A percentile compares a stretch with the other conserved stretches of the same genome.
phyloP scores from a whole-genome alignment of 148 eudicot species.

The Beta vulgaris region DNA sequence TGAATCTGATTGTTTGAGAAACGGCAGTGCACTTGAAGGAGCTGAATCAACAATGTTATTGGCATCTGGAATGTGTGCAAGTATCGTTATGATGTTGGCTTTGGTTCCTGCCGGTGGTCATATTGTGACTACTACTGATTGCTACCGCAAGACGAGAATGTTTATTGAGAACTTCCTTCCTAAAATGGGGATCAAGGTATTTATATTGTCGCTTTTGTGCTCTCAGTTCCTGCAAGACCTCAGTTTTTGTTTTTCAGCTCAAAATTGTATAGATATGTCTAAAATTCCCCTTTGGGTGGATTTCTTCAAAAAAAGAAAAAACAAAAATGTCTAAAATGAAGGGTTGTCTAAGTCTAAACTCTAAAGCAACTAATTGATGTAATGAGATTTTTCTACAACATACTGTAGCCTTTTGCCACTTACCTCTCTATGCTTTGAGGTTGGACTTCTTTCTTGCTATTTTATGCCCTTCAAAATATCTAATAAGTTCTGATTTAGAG shows the following conservation, averaged over 20 bases:
- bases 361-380: too few species aligned
- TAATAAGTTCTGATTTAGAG: not conserved
- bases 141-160: constrained; percentile 82
- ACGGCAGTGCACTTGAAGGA: constrained; percentile 86
- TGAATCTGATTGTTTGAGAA: constrained; percentile 9
- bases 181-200: constrained; percentile 89
- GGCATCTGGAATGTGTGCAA: constrained; percentile 98
- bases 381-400: not conserved
- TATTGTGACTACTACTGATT: constrained; percentile 86
- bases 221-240: not conserved
- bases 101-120: constrained; percentile 96
- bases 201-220: too few species aligned
- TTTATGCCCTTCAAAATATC: not conserved
- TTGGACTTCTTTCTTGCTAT: not conserved
- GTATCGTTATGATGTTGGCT: constrained; percentile 79
- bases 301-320: too few species aligned
- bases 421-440: not conserved
- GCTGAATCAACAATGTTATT: constrained; percentile 82
- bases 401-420: not conserved
- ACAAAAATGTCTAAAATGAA: not conserved
- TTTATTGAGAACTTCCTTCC: constrained; percentile 85
- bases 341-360: not conserved
- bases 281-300: too few species aligned
- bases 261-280: too few species aligned
- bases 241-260: too few species aligned